Base-by-base conservation (phyloP, 768 basidiomycete species). In the Trametes cingulata region DNA sequence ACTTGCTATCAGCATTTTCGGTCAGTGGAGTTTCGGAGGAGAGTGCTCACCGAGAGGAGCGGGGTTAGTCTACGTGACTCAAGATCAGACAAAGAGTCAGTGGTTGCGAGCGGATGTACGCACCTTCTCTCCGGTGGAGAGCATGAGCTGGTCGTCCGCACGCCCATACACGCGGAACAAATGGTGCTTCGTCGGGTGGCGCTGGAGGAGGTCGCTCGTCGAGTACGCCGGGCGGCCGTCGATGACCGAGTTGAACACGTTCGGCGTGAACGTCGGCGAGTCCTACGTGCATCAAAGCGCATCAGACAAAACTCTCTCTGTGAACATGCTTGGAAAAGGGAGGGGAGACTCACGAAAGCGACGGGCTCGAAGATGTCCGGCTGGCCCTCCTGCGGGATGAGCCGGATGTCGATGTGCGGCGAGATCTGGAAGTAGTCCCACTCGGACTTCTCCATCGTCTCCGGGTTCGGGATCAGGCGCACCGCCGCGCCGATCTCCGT, bases 81-180 rank as follows among this genome's bases (percentile, higher is more conserved):
- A 13, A 13, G 17, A 41, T 56, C 47, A 24, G 27, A 33, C 15
- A 25, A 45, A 24, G 10, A 3, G n/a, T n/a, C n/a, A 48, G 29
- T 33, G 29, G 24, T 27, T 10, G 47, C 20, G 20, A 17, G 24
- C 25, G n/a, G 15, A 40, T 40, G 6, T 33, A 56, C 47, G n/a
- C 43, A 75, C 75, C 73, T 77, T 78, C 63, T 77, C 75, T 27
- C 78, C 78, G n/a, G 75, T 78, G 19, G 67, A 71, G 45, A 77
- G 74, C 71, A 77, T 77, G 39, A 82, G 75, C 65, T 80, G 79
- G 58, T 82, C 80, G 56, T 81, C 80, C 6, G 66, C 68, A 33
- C 82, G 72, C 4, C 81, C 80, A 46, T 68, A 73, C 5, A 82
- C 65, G 51, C 71, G 74, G 72, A 74, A 81, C 35, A 74, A 65